Conservation (phyloP, 2,329 filamentous ascomycete genomes). For the Sclerotinia minor region DNA sequence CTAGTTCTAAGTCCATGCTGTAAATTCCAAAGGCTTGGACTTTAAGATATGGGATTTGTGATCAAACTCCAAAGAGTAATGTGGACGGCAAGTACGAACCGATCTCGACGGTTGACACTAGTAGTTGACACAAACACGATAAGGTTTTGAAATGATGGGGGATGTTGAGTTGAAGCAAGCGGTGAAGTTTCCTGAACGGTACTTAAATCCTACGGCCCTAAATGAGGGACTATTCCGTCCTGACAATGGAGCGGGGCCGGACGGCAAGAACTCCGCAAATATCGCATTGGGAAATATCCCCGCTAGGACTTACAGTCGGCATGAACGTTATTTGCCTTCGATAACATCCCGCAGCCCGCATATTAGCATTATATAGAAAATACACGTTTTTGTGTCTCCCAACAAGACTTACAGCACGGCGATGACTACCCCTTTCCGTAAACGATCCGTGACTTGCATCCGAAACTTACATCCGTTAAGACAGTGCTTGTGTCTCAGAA, state of each 20-base stretch:
- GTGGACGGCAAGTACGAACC: not conserved
- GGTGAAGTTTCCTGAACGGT: slow-evolving; percentile 1
- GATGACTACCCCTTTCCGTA: slow-evolving; percentile 19
- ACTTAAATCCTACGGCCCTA: slow-evolving; percentile 13
- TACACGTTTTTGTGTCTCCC: not conserved
- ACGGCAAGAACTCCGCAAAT: not conserved
- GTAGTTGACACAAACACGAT: not conserved
- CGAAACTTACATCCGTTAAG: not conserved
- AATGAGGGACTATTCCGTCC: slow-evolving; percentile 17
- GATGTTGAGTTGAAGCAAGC: not conserved
- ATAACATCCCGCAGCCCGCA: not conserved
- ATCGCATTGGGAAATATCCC: slow-evolving; percentile 21
- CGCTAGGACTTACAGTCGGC: not conserved
- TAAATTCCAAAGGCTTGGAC: not conserved
- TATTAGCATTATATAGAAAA: not conserved
- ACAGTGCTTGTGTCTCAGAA: slow-evolving; percentile 6
- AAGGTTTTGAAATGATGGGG: slow-evolving; percentile 6
- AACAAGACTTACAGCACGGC: not conserved
- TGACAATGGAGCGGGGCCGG: slow-evolving; percentile 1
- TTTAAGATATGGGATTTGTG: not conserved
- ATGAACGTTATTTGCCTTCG: not conserved
- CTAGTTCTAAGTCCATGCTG: not conserved
- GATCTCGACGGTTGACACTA: not conserved
- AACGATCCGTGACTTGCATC: slow-evolving; percentile 20
- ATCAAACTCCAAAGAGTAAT: not conserved